These are phyloP conservation scores for Fusarium nodosum DNA, from an alignment of 2,329 filamentous ascomycete genomes.

Conservation along the genomic window DNA sequence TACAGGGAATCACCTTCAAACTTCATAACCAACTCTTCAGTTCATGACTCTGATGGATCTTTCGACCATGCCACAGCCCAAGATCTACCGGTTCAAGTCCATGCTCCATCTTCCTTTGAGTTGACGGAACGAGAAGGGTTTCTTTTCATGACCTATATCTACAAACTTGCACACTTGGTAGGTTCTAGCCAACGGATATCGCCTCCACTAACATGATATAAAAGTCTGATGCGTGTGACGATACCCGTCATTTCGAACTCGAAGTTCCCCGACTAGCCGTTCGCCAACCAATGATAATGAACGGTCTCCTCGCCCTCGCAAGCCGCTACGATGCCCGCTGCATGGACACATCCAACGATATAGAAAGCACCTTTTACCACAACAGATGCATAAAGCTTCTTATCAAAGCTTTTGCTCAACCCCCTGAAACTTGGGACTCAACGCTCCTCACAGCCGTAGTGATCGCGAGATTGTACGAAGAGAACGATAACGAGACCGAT, in stretches of 20 bases:
- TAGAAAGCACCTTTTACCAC: constrained; percentile 19
- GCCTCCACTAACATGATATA: background rate
- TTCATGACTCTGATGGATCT: fast-evolving
- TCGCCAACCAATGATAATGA: constrained; percentile 14
- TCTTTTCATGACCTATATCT: constrained; percentile 19
- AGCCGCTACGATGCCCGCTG: constrained; percentile 5
- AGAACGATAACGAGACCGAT: constrained; percentile 7
- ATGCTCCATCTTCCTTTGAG: background rate
- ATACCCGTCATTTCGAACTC: constrained; percentile 9
- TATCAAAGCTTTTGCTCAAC: background rate
- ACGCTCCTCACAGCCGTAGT: constrained; percentile 3
- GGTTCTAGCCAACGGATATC: background rate
- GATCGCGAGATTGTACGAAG: constrained; percentile 4
- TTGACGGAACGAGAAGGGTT: constrained; percentile 5
- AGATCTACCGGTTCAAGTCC: background rate
- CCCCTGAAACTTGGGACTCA: background rate
- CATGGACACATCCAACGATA: background rate
- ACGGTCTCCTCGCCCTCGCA: constrained; percentile 9
- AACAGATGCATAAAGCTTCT: constrained; percentile 2
- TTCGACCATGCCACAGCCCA: fast-evolving
- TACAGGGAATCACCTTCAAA: background rate
- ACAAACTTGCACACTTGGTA: constrained; percentile 5
- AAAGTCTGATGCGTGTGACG: constrained; percentile 8
- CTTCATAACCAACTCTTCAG: background rate
- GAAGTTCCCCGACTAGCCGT: constrained; percentile 8